phyloP scores from a whole-genome alignment of 2,329 filamentous ascomycete genomes.

The Coniochaeta sp. region DNA sequence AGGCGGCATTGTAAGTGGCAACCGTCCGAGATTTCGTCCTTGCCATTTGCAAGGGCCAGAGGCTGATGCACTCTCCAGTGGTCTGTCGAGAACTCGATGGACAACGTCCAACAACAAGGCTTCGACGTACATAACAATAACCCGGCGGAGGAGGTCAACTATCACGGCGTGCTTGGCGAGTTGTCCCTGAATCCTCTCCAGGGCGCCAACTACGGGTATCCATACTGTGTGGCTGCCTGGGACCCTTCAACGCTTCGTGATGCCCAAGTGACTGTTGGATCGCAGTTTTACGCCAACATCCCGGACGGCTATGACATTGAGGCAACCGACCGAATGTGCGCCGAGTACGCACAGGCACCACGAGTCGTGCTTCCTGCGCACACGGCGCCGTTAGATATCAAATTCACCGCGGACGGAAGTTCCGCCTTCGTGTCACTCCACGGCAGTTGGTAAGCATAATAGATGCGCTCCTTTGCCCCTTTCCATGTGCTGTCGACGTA shows the following conservation, averaged over 20 bases:
- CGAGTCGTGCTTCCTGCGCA: constrained; percentile 36
- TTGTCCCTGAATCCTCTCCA: constrained; percentile 26
- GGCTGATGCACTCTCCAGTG: constrained; percentile 16
- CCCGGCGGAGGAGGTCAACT: constrained; percentile 59
- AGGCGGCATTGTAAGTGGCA: constrained; percentile 17
- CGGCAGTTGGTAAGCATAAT: constrained; percentile 40
- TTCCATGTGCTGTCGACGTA: not conserved
- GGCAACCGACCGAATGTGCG: not conserved
- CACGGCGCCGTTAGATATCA: constrained; percentile 55
- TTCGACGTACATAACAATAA: constrained; percentile 51
- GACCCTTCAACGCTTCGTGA: constrained; percentile 28
- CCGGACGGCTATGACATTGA: not conserved
- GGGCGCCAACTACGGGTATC: constrained; percentile 53
- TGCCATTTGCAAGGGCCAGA: not conserved
- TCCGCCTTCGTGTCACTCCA: constrained; percentile 54
- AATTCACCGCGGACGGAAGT: constrained; percentile 48
- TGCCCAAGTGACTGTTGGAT: constrained; percentile 6
- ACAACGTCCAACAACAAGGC: constrained; percentile 42
- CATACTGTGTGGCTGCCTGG: constrained; percentile 28
- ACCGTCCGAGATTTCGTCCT: not conserved
- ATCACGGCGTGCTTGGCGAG: constrained; percentile 49
- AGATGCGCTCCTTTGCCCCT: not conserved
- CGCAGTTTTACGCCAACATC: constrained; percentile 5
- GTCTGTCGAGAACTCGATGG: constrained; percentile 55
- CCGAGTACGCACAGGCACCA: not conserved